Conservation (phyloP, 108 stramenopile species). For the Cylindrotheca fusiformis region DNA sequence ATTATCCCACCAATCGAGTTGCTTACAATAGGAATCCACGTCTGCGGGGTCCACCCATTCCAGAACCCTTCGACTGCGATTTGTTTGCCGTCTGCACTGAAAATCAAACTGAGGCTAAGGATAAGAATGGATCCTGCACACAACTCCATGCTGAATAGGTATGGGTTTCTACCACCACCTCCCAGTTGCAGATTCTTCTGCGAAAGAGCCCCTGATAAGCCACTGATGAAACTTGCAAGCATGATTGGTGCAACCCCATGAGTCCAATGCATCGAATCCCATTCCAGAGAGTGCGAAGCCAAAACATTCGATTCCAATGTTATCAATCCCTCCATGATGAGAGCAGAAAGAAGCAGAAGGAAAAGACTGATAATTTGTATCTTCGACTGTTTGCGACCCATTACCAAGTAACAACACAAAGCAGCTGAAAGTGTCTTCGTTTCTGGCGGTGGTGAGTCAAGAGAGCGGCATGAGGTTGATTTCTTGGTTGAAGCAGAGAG, state of each 20-base stretch:
- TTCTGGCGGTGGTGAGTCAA: too few species aligned
- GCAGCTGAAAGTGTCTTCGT: conserved; percentile 95
- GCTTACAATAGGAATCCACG: conserved; percentile 82
- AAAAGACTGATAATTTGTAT: conserved; percentile 84
- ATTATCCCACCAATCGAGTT: conserved; percentile 89
- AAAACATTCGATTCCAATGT: conserved; percentile 32
- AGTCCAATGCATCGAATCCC: conserved; percentile 51
- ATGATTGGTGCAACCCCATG: conserved; percentile 81
- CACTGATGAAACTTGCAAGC: conserved; percentile 83
- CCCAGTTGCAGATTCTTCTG: conserved; percentile 80
- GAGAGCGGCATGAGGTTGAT: too few species aligned
- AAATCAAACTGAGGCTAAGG: conserved; percentile 44
- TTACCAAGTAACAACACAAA: conserved; percentile 86
- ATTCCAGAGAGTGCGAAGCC: too few species aligned
- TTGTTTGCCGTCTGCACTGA: conserved; percentile 57
- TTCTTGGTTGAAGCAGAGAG: too few species aligned
- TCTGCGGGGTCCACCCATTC: conserved; percentile 68
- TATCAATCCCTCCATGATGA: conserved; percentile 72
- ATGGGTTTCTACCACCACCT: conserved; percentile 71
- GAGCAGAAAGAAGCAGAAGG: conserved; percentile 71
- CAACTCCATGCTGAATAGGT: conserved; percentile 87
- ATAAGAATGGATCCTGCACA: conserved; percentile 57
- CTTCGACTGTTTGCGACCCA: conserved; percentile 78
- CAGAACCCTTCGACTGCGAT: conserved; percentile 71
- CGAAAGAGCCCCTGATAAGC: conserved; percentile 86